These are phyloP conservation scores for Kingdonia uniflora DNA, from an alignment of 164 flowering plant species.

Conservation along the genomic window DNA sequence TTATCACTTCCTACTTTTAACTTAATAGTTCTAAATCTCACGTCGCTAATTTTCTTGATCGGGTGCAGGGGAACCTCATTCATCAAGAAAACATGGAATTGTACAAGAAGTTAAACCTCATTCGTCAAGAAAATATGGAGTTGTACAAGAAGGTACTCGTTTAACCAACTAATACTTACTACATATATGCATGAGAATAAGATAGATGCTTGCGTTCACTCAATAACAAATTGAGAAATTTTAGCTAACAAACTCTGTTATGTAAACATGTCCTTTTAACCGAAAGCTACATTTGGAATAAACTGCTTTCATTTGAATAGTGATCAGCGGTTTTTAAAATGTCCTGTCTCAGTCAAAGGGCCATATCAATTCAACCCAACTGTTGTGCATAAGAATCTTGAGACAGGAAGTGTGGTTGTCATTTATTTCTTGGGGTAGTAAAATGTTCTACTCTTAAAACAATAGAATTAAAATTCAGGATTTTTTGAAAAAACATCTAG, in stretches of 20 bases:
- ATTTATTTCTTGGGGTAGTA: not conserved
- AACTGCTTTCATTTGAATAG: not conserved
- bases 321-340: not conserved
- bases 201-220: too few species aligned
- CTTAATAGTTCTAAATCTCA: not conserved
- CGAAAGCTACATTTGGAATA: not conserved
- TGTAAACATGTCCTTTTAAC: not conserved
- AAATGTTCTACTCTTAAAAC: not conserved
- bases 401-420: too few species aligned
- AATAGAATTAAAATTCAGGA: too few species aligned
- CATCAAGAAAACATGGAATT: conserved; percentile 75
- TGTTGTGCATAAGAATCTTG: too few species aligned
- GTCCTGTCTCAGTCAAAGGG: too few species aligned
- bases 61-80: conserved; percentile 56
- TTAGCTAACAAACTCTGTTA: not conserved
- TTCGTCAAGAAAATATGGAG: conserved; percentile 52
- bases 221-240: too few species aligned
- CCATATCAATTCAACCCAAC: too few species aligned
- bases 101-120: conserved; percentile 58
- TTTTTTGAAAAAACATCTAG: too few species aligned
- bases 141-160: conserved; percentile 42
- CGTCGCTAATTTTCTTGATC: conserved; percentile 14
- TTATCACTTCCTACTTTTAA: not conserved
- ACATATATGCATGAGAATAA: not conserved
- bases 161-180: conserved; percentile 5